phyloP scores from a whole-genome alignment of 176 grass and related monocot genomes.

The Musa schizocarpa region DNA sequence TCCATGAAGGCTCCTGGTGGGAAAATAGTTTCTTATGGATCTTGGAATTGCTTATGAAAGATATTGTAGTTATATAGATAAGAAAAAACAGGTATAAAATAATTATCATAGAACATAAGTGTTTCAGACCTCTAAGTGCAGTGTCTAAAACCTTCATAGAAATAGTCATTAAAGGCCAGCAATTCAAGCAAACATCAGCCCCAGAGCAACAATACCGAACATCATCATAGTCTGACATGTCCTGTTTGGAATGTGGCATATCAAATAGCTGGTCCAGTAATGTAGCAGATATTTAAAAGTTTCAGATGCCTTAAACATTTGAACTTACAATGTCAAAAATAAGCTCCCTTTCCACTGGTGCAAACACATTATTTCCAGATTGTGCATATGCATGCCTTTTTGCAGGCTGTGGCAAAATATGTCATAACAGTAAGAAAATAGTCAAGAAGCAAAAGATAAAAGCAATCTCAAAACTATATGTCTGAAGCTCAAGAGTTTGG shows the following conservation, averaged over 20 bases:
- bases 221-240: constrained; percentile 99
- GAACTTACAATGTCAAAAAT: constrained; percentile 88
- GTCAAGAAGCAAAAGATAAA: constrained; percentile 2
- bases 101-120: constrained; percentile 5
- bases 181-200: constrained; percentile 68
- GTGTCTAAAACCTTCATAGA: constrained; percentile 82
- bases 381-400: constrained; percentile 86
- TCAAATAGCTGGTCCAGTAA: background rate
- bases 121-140: constrained; percentile 66
- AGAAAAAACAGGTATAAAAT: background rate
- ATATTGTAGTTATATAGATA: background rate
- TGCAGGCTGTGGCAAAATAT: constrained; percentile 47
- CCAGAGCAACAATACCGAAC: constrained; percentile 94
- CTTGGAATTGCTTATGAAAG: background rate
- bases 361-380: constrained; percentile 69
- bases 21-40: background rate
- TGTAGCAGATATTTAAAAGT: background rate
- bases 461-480: background rate
- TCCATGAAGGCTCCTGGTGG: background rate
- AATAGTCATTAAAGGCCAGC: constrained; percentile 98
- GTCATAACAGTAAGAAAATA: constrained; percentile 4
- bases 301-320: background rate
- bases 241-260: constrained; percentile 24
- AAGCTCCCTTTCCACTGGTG: constrained; percentile 75
- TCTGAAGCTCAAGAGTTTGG: constrained; percentile 5